Evolutionary conservation across 148 eudicot genomes (phyloP).

Genomic region (Simmondsia chinensis): DNA sequence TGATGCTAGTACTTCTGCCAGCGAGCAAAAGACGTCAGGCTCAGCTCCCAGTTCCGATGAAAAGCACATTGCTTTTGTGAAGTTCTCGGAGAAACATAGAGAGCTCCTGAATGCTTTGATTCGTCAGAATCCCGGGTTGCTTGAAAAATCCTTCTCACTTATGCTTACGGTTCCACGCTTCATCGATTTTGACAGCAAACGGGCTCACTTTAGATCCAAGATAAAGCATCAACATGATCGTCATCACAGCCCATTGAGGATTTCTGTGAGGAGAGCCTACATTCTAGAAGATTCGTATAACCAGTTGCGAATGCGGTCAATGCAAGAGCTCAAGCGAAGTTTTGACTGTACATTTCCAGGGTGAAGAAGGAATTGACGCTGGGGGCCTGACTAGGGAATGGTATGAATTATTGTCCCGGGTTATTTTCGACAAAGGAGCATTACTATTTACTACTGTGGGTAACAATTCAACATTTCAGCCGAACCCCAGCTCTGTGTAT

Average conservation of each 20-base stretch:
- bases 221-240: constrained; percentile 94
- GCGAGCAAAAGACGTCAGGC: constrained; percentile 32
- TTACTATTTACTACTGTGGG: constrained; percentile 93
- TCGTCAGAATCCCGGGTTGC: constrained; percentile 91
- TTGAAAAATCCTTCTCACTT: constrained; percentile 90
- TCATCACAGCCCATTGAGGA: constrained; percentile 92
- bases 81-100: constrained; percentile 86
- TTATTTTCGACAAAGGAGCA: constrained; percentile 96
- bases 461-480: constrained; percentile 94
- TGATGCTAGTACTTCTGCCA: constrained; percentile 56
- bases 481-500: constrained; percentile 95
- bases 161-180: constrained; percentile 98
- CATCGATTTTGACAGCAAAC: constrained; percentile 94
- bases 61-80: constrained; percentile 69
- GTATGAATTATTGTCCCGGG: constrained; percentile 92
- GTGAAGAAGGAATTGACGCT: constrained; percentile 99
- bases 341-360: constrained; percentile 95
- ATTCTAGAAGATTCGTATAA: constrained; percentile 98
- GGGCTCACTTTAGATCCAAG: constrained; percentile 92
- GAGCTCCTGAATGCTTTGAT: constrained; percentile 86
- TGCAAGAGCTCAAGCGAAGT: constrained; percentile 87
- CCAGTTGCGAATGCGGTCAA: constrained; percentile 79
- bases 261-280: constrained; percentile 94
- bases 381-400: constrained; percentile 99
- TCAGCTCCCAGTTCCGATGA: constrained; percentile 50